Evolutionary conservation across 139 green algal genomes (phyloP).

Genomic region (Chlamydomonas sp.): DNA sequence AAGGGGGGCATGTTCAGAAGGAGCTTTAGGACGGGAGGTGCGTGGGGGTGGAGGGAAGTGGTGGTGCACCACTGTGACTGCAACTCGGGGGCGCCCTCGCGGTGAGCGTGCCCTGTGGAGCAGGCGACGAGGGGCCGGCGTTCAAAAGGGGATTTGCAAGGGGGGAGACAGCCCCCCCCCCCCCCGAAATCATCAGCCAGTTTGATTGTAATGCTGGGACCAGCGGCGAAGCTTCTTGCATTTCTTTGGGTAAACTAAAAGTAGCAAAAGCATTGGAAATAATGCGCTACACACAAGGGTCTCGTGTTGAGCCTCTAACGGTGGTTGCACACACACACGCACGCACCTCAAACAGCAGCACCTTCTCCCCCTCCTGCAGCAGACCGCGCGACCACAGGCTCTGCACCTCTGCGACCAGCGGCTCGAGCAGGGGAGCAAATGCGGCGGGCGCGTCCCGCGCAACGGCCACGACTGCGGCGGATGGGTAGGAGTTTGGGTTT

Average conservation of each 20-base stretch:
- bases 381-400: constrained; percentile 46
- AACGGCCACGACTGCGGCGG: no score
- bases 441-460: constrained; percentile 31
- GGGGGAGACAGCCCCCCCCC: no score
- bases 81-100: no score
- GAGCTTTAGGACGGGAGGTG: no score
- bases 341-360: constrained; percentile 57
- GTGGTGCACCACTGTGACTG: no score
- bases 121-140: background rate
- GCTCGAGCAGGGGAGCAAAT: constrained; percentile 54
- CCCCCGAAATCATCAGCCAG: background rate
- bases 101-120: no score
- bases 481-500: background rate
- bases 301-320: no score
- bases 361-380: constrained; percentile 53
- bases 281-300: no score
- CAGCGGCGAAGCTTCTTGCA: constrained; percentile 33
- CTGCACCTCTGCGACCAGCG: constrained; percentile 42
- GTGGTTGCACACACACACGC: background rate
- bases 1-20: background rate
- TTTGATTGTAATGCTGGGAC: background rate
- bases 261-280: constrained; percentile 49
- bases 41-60: no score
- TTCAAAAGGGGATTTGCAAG: no score
- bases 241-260: constrained; percentile 55